Evolutionary conservation across 441 rosid genomes (phyloP), one percentile per base, ranked within the genome.

Genomic region (Metrosideros polymorpha): DNA sequence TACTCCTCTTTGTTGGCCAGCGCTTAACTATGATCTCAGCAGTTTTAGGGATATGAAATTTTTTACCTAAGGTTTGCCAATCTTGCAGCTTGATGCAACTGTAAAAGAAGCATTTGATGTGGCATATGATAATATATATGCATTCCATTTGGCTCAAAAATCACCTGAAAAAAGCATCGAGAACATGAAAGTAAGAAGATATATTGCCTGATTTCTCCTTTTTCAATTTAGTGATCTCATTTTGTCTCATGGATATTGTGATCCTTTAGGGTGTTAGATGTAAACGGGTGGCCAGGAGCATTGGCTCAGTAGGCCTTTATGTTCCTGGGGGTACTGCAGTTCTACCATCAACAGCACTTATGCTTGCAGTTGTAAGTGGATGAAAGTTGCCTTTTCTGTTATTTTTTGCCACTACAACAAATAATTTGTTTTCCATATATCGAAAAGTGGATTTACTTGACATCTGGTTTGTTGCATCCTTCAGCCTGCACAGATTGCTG

Each of bases 401-500:
- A 7, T 82, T 71, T 66, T 89, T 83, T 55, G 1, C 63, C 85
- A 39, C 32, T 51, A 35, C 43, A 47, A 54, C 88, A n/a, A 18
- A 86, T 86, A 47, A 71, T 29, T 32, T 66, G 75, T 51, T 51
- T 63, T 85, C 25, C 79, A 27, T 30, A 39, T 55, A 85, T 54
- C 17, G 3, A 39, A 71, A 77, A 82, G 52, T 25, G n/a, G 50
- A 56, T 82, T 85, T 85, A 59, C 15, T 88, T 89, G 83, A 89
- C 42, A 22, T 79, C 89, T 55, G 54, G 25, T 32, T 89, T 86
- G 29, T 88, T 89, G 51, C 85, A 75, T 56, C 29, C 79, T 50
- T 76, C 90, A 95, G 99, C 99, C 99, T 90, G 99, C 99, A 82
- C 98, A 95, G 89, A 97, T 97, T 89, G 98, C 99, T 91, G 99